A percentile compares a stretch with the other conserved stretches of the same genome.
These are phyloP conservation scores for Candida tetrigidarum DNA, from an alignment of 1,139 yeast species.

Conservation along the genomic window DNA sequence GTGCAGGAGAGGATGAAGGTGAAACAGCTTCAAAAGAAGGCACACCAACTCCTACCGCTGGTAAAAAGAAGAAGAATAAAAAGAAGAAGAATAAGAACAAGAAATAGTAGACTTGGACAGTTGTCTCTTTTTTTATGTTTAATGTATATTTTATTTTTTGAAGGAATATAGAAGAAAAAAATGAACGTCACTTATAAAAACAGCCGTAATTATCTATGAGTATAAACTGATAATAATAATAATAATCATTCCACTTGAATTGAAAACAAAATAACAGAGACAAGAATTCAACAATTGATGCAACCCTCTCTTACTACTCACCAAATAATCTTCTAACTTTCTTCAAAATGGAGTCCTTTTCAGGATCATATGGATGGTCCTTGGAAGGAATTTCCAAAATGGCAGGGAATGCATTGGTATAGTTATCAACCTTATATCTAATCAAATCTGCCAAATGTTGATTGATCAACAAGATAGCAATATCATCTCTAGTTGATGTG, in stretches of 20 bases:
- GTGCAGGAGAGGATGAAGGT: constrained; percentile 24
- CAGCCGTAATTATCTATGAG: not conserved
- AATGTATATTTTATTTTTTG: constrained; percentile 6
- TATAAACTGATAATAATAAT: not conserved
- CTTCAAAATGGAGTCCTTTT: constrained; percentile 93
- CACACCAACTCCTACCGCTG: not conserved
- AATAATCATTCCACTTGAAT: not conserved
- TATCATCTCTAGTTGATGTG: constrained; percentile 79
- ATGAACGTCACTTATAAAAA: not conserved
- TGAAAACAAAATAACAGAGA: not conserved
- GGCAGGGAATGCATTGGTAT: constrained; percentile 94
- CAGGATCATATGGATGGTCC: constrained; percentile 98
- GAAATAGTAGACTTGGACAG: constrained; percentile 3
- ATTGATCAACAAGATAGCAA: constrained; percentile 89
- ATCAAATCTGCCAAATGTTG: constrained; percentile 95
- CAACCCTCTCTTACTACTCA: constrained; percentile 52
- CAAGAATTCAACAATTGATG: not conserved
- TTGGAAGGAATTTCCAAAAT: constrained; percentile 96
- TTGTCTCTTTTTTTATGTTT: not conserved
- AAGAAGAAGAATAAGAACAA: constrained; percentile 19
- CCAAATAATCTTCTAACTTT: constrained; percentile 95
- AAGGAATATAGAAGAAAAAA: not conserved
- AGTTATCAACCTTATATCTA: constrained; percentile 79
- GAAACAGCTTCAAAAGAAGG: constrained; percentile 7
- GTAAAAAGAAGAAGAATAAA: constrained; percentile 20